Percentiles rank a stretch among this genome's conserved stretches.
Evolutionary conservation across 208 protist genomes (phyloP).

Genomic region (Naegleria fowleri): DNA sequence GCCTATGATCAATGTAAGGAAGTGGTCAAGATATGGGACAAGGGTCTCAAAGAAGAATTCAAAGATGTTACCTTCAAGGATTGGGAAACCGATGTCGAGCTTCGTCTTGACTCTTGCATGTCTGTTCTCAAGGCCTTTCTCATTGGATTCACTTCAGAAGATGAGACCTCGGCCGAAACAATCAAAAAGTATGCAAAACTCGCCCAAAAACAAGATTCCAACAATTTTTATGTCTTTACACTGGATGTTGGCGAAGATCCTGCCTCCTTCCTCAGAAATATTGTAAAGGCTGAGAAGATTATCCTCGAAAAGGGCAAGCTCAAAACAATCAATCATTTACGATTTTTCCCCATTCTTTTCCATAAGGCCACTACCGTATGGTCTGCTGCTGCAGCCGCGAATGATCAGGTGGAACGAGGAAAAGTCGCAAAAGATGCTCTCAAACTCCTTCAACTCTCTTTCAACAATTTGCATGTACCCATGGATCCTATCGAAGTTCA

Average conservation of each 20-base stretch:
- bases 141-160: neutral
- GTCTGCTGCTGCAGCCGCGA: neutral
- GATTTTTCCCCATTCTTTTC: neutral
- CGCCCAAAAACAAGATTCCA: neutral
- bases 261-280: neutral
- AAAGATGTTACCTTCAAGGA: neutral
- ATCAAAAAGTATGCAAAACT: neutral
- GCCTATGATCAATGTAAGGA: neutral
- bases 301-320: neutral
- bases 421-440: neutral
- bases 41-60: neutral
- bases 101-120: neutral
- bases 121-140: neutral
- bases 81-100: neutral
- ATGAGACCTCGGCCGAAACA: neutral
- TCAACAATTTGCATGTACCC: neutral
- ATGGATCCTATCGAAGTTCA: neutral
- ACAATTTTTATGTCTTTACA: neutral
- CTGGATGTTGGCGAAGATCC: neutral
- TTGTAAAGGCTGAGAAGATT: neutral
- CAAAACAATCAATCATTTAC: neutral
- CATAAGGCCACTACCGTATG: neutral
- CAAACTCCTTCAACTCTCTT: neutral
- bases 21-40: neutral
- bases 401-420: neutral